phyloP scores from a whole-genome alignment of 2,329 filamentous ascomycete species.

The Phymatotrichopsis omnivora region DNA sequence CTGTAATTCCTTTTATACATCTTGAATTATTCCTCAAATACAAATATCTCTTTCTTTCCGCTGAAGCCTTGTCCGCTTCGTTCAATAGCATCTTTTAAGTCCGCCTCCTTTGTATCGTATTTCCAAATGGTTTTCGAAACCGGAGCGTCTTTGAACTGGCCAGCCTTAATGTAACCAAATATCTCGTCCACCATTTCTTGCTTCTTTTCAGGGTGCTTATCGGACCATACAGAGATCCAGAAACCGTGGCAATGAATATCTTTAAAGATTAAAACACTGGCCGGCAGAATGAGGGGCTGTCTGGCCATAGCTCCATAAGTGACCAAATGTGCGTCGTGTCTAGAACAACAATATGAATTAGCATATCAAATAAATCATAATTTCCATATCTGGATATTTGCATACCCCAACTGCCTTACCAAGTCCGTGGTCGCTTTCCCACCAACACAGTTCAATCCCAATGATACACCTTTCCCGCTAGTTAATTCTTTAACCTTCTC shows the following conservation, averaged over 20 bases:
- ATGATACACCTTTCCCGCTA: conserved; percentile 57
- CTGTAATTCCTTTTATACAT: not conserved
- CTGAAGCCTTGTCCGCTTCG: conserved; percentile 76
- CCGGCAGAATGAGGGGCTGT: conserved; percentile 70
- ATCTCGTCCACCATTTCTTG: conserved; percentile 75
- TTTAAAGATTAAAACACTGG: conserved; percentile 85
- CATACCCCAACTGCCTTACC: conserved; percentile 53
- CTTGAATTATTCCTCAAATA: conserved; percentile 35
- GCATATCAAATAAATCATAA: not conserved
- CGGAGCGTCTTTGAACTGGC: conserved; percentile 73
- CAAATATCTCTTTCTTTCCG: conserved; percentile 79
- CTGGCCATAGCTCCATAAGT: conserved; percentile 95
- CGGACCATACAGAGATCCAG: conserved; percentile 87
- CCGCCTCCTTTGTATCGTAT: conserved; percentile 63
- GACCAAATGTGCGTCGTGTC: conserved; percentile 61
- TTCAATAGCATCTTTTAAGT: conserved; percentile 63
- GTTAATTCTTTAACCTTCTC: conserved; percentile 52
- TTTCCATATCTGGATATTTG: no score
- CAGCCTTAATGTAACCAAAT: conserved; percentile 54
- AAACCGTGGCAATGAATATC: conserved; percentile 83
- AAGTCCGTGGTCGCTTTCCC: conserved; percentile 72
- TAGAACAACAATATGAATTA: conserved; percentile 26
- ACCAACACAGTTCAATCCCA: conserved; percentile 89
- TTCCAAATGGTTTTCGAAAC: conserved; percentile 75
- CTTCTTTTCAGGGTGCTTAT: conserved; percentile 62